phyloP scores from a whole-genome alignment of 352 stramenopile genomes.

The Poterioochromonas sp. region DNA sequence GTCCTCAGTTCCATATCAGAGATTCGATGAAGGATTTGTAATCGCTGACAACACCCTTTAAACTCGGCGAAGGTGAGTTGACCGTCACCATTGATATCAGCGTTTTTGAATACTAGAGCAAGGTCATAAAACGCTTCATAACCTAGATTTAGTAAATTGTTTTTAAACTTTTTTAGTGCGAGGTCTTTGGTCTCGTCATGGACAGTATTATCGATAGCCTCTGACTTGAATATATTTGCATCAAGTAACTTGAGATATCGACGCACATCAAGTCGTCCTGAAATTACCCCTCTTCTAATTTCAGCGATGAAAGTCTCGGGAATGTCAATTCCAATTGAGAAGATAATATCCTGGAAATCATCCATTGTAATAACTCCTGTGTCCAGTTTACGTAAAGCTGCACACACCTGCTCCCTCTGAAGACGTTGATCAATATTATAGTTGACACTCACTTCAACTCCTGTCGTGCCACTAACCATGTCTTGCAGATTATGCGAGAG shows the following conservation, averaged over 20 bases:
- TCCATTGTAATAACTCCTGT: neutral
- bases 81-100: neutral
- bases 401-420: neutral
- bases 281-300: neutral
- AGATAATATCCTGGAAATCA: conserved; percentile 15
- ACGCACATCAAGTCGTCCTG: neutral
- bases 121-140: neutral
- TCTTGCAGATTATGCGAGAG: neutral
- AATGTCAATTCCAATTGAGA: conserved; percentile 23
- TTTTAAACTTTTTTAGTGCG: neutral
- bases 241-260: neutral
- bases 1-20: neutral
- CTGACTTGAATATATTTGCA: neutral
- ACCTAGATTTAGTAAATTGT: neutral
- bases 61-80: neutral
- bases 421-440: conserved; percentile 5
- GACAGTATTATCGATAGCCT: neutral
- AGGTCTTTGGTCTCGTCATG: neutral
- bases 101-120: neutral
- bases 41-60: neutral
- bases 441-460: neutral
- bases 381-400: conserved; percentile 25
- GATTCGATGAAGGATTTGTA: neutral
- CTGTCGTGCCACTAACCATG: neutral
- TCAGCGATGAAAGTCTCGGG: neutral